Base-by-base conservation (phyloP, 129 eudicot species). In the Artemisia annua region DNA sequence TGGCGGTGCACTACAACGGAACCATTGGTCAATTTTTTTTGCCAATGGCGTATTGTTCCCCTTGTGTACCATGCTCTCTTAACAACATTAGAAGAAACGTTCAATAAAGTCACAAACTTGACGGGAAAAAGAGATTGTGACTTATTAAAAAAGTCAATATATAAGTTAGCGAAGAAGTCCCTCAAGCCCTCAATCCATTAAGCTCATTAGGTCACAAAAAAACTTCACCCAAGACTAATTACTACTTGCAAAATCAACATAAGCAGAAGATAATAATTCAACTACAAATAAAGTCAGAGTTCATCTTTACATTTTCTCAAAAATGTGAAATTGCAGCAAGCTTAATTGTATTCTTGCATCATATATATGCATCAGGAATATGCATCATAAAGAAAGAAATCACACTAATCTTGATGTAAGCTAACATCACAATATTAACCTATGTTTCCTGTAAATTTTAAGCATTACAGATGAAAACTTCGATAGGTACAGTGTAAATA, bases 281-380 rank as follows among this genome's bases (percentile, higher is more conserved):
- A 78, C 63, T 71, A 69, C 73, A 71, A 78, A 71, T 67, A 72
- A 71, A 44, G 73, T n/a, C 26, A 66, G 62, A 78, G 53, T 78
- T 70, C 52, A 65, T 71, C 78, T 71, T 71, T 72, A 78, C 78
- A 78, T 55, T 64, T 64, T 71, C 73, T 71, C 57, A 48, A 78
- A 78, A 71, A 64, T 54, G 63, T 48, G 77, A 50, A 65, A 65
- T 65, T 70, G 50, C 64, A 70, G 17, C 64, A 70, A 30, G 53
- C 78, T 65, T 71, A 48, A n/a, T 48, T 64, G 72, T 66, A 77
- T 63, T 39, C 14, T 70, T 78, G 59, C 57, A 63, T 63, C 56
- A 55, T 35, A 70, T 68, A 55, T 60, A 77, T 66, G 72, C 65
- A 67, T 51, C 60, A 76, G 61, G 20, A 58, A 67, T 28, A 57